A percentile compares a stretch with the other conserved stretches of the same genome.
Evolutionary conservation across 2,329 filamentous ascomycete species (phyloP).

Genomic region (Monosporascus cannonballus): DNA sequence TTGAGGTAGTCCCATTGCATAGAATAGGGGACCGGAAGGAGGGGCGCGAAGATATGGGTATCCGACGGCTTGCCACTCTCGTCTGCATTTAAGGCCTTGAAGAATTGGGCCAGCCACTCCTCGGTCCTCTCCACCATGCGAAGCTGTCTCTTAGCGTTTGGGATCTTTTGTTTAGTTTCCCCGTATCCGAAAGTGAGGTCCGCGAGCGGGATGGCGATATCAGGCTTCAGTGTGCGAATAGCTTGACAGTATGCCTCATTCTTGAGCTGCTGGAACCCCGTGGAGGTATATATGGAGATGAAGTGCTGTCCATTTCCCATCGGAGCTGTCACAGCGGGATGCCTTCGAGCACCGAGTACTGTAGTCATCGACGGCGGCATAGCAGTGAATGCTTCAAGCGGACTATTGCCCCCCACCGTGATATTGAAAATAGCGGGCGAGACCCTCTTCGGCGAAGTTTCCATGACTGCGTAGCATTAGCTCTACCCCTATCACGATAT

Average conservation of each 20-base stretch:
- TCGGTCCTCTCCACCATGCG: conserved; percentile 86
- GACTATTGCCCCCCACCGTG: conserved; percentile 33
- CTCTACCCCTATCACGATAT: background rate
- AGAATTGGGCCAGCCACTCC: conserved; percentile 68
- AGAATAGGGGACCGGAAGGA: conserved; percentile 69
- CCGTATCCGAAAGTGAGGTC: conserved; percentile 57
- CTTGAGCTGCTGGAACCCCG: conserved; percentile 70
- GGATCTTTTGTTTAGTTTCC: conserved; percentile 18
- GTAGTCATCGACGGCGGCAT: conserved; percentile 60
- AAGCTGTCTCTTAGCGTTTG: conserved; percentile 65
- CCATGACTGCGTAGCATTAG: conserved; percentile 40
- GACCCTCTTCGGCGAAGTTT: conserved; percentile 33
- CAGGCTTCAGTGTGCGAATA: conserved; percentile 61
- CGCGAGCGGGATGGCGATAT: conserved; percentile 72
- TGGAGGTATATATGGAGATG: conserved; percentile 77
- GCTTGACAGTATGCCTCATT: conserved; percentile 63
- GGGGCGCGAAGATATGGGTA: conserved; percentile 52
- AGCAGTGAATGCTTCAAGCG: conserved; percentile 71
- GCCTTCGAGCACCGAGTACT: conserved; percentile 70
- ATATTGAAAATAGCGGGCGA: conserved; percentile 45
- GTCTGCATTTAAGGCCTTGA: conserved; percentile 36
- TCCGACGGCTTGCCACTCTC: conserved; percentile 22
- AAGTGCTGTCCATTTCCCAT: conserved; percentile 64
- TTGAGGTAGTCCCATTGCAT: conserved; percentile 77
- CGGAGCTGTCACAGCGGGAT: conserved; percentile 67